Evolutionary conservation across 2,329 filamentous ascomycete genomes (phyloP).

Genomic region (Anisogramma anomala): DNA sequence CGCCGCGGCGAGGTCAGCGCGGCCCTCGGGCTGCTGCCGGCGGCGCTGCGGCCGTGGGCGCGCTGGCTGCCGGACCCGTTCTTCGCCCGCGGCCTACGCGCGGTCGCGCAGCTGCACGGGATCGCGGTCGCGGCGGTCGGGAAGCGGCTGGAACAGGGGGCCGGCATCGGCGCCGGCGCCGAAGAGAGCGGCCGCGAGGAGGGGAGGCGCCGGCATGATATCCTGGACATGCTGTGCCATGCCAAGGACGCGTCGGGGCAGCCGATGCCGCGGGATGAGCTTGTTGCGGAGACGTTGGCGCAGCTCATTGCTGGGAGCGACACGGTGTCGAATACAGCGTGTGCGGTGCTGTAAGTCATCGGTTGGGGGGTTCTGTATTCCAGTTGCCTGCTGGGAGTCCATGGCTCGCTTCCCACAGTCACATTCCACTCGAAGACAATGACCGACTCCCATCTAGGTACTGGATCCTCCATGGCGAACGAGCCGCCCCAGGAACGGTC

Average conservation of each 20-base stretch:
- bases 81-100: constrained; percentile 60
- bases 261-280: constrained; percentile 61
- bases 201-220: constrained; percentile 57
- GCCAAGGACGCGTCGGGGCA: constrained; percentile 69
- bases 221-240: constrained; percentile 74
- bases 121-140: constrained; percentile 78
- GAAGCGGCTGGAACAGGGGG: constrained; percentile 42
- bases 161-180: too few relatives aligned
- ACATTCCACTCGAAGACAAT: too few relatives aligned
- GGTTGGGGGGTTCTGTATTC: too few relatives aligned
- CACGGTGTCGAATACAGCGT: constrained; percentile 68
- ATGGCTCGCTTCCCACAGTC: too few relatives aligned
- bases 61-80: constrained; percentile 71
- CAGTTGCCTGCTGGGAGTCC: too few relatives aligned
- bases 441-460: constrained; percentile 43
- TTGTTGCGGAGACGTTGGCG: constrained; percentile 78
- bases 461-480: constrained; percentile 29
- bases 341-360: constrained; percentile 34
- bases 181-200: constrained; percentile 38
- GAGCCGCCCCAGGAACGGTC: constrained; percentile 12
- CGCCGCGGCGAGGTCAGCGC: constrained; percentile 75
- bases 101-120: constrained; percentile 69
- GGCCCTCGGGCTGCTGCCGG: constrained; percentile 61
- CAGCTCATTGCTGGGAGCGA: constrained; percentile 73
- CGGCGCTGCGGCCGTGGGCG: constrained; percentile 62